Percentiles rank a stretch among this genome's conserved stretches.
Evolutionary conservation across 2,329 filamentous ascomycete species (phyloP).

Genomic region (Trichoderma breve): DNA sequence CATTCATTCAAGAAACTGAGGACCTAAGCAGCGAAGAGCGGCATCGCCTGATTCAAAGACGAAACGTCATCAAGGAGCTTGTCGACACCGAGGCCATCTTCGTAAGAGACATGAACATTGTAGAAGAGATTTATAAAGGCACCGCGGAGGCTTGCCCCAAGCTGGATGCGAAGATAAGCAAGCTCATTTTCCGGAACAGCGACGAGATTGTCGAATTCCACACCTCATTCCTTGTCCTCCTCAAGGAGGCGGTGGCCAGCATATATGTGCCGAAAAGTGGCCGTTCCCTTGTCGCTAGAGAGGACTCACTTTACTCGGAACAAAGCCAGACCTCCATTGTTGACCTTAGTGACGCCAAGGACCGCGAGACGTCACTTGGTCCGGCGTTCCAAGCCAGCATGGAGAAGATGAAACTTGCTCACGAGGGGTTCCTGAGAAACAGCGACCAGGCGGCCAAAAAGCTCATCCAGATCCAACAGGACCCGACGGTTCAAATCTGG

Average conservation of each 20-base stretch:
- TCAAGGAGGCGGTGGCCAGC: conserved; percentile 76
- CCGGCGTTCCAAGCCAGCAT: conserved; percentile 56
- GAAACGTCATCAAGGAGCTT: conserved; percentile 84
- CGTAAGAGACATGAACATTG: conserved; percentile 92
- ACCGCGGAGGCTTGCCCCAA: conserved; percentile 80
- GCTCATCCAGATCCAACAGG: conserved; percentile 61
- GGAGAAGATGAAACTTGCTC: conserved; percentile 58
- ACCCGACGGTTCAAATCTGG: conserved; percentile 73
- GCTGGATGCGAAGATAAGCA: conserved; percentile 79
- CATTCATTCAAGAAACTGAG: conserved; percentile 38
- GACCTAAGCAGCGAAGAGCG: conserved; percentile 54
- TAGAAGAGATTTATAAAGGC: conserved; percentile 96
- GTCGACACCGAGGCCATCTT: conserved; percentile 91
- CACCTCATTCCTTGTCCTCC: conserved; percentile 69
- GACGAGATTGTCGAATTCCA: conserved; percentile 89
- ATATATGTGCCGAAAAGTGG: conserved; percentile 68
- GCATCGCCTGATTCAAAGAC: conserved; percentile 74
- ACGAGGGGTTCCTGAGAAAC: conserved; percentile 62
- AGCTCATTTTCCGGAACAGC: conserved; percentile 87
- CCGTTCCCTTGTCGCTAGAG: conserved; percentile 42
- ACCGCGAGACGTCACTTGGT: conserved; percentile 52
- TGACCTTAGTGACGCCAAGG: conserved; percentile 51
- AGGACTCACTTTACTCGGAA: conserved; percentile 43
- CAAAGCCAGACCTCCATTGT: conserved; percentile 38
- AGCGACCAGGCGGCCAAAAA: conserved; percentile 62